Percentiles rank a stretch among this genome's conserved stretches.
Evolutionary conservation across 2,329 filamentous ascomycete genomes (phyloP).

Genomic region (Juglanconis juglandina): DNA sequence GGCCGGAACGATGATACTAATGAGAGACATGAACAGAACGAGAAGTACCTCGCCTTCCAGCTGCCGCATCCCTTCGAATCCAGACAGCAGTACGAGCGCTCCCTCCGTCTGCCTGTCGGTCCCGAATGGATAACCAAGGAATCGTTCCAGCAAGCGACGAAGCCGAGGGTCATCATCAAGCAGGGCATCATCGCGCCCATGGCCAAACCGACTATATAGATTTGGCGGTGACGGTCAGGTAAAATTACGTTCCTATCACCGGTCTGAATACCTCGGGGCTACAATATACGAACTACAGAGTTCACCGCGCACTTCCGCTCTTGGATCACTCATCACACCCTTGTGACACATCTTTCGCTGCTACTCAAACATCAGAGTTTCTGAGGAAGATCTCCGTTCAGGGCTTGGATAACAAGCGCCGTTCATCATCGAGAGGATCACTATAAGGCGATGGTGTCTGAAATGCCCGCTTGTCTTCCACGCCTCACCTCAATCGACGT

Average conservation of each 20-base stretch:
- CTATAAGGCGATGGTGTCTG: no score
- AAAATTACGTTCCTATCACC: not conserved
- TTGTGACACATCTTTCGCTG: not conserved
- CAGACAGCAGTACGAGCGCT: conserved; percentile 83
- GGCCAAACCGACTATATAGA: conserved; percentile 61
- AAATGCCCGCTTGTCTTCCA: no score
- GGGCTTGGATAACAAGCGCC: no score
- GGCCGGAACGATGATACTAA: conserved; percentile 10
- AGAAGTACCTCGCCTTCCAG: conserved; percentile 78
- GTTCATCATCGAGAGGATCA: no score
- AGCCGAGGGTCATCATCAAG: conserved; percentile 86
- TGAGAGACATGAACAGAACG: conserved; percentile 54
- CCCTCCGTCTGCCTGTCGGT: conserved; percentile 79
- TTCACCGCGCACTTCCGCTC: not conserved
- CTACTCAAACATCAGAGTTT: no score
- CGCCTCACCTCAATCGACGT: no score
- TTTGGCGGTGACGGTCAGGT: not conserved
- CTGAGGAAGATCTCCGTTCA: no score
- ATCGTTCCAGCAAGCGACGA: conserved; percentile 83
- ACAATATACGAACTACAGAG: not conserved
- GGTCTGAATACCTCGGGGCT: not conserved
- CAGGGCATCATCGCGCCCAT: conserved; percentile 87
- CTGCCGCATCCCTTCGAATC: conserved; percentile 90
- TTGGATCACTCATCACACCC: not conserved
- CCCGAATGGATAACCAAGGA: conserved; percentile 97